Base-by-base conservation (phyloP, 345 rosid genomes). In the Limnanthes douglasii region DNA sequence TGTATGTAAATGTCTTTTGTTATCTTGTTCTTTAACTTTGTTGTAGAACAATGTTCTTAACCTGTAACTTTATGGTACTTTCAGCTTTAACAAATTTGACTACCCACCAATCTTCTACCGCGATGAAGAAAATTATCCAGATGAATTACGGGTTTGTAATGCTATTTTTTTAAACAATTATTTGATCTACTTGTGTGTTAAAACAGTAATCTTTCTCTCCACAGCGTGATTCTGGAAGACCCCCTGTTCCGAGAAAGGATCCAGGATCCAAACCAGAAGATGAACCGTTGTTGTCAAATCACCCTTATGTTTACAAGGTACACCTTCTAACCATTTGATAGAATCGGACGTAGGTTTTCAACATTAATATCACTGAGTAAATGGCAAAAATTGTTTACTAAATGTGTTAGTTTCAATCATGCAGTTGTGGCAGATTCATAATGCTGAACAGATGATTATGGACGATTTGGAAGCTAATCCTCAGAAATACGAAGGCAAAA, bases 261-360 rank as follows among this genome's bases (percentile, higher is more conserved):
- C 76, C 70, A 40, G 95, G 66, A 48, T 41, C 50, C 22, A 76
- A 74, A 57, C 90, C 93, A 17, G 90, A 79, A 63, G 86, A 76
- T 34, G 95, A 78, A 56, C 60, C 90, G 27, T 61, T 88, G 19
- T 56, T 88, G 61, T 76, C 93, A 23, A 69, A 74, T 74, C 97
- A 88, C 71, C 97, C 95, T 4, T 83, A 76, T 51, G 93, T 79
- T 37, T 86, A 79, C 31, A 79, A 72, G 90, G 97, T 88, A 65
- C 26, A 0, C 26, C 9, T 11, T 10, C 9, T 1, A 15, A 17
- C 15, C 6, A 8, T n/a, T n/a, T n/a, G n/a, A n/a, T 15, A 31
- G 19, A 21, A 26, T 32, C 48, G 45, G 15, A 14, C 20, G 31
- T 35, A 25, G 17, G 14, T 39, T 34, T 40, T 18, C 16, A 1